Evolutionary conservation across 768 basidiomycete species (phyloP).

Genomic region (Gymnopilus dilepis): DNA sequence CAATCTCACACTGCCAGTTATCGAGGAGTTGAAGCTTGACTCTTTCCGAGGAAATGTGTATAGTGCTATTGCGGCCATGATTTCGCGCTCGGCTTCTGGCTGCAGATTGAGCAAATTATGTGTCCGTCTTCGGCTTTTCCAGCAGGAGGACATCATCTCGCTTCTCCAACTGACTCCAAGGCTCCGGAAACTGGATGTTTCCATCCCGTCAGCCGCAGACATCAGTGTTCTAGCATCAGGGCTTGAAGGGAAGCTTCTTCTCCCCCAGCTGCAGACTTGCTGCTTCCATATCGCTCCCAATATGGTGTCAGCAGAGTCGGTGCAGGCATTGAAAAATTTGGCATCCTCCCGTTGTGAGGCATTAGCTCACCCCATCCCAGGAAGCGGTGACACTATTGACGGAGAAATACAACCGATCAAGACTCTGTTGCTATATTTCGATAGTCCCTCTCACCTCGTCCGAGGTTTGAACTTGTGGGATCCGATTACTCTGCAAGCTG

Average conservation of each 20-base stretch:
- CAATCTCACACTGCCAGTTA: background rate
- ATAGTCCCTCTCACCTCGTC: background rate
- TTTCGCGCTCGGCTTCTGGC: background rate
- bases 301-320: background rate
- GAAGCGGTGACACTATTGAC: background rate
- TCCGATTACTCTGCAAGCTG: background rate
- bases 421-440: background rate
- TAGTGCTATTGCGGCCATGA: background rate
- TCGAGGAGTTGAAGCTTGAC: background rate
- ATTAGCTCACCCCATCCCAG: background rate
- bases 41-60: background rate
- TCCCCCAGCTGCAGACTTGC: background rate
- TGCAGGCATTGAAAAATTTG: background rate
- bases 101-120: background rate
- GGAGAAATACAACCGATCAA: background rate
- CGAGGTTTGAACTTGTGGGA: background rate
- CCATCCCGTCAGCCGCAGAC: background rate
- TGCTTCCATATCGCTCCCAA: background rate
- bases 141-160: background rate
- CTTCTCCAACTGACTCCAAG: background rate
- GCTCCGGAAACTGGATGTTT: background rate
- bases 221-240: background rate
- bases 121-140: background rate
- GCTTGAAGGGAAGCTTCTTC: background rate
- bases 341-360: constrained; percentile 1